Evolutionary conservation across 2,329 filamentous ascomycete species (phyloP), one percentile per base, ranked within the genome.

Genomic region (Apiospora aurea): DNA sequence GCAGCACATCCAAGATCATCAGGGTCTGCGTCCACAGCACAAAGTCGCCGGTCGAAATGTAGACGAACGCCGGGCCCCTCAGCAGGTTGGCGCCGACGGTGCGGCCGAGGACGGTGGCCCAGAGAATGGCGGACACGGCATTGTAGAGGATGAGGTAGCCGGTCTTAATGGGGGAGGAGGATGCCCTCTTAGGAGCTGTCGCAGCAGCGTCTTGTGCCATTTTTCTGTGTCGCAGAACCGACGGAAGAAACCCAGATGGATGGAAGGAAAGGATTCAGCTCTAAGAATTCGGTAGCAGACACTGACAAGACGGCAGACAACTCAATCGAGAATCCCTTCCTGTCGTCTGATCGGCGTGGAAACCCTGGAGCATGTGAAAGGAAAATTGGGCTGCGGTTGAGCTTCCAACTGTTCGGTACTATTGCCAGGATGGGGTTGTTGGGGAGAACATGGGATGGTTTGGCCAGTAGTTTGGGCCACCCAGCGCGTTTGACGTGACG

Each of bases 101-200:
- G 73, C 93, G 90, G 71, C 89, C 88, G 53, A 98, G 89, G 70
- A 98, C 91, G 24, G 90, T 89, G 53, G 88, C 83, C 96, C 96
- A 99, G 70, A 96, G 89, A 29, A 90, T 80, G 73, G 94, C 90
- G 70, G 92, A 97, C 75, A 92, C 79, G 77, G 90, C 87, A 84
- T 98, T 98, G 89, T 98, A 99, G 77, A 91, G 85, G 79, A 95
- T 87, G 70, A 98, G 90, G 85, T 98, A 97, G 79, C 84, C 85
- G 71, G 85, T 87, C 81, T 90, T 91, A 74, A 86, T 77, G 73
- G 84, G 83, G 84, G 34, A 38, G 34, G 70, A 44, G 43, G 84
- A 85, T 46, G 83, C 75, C 67, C 79, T 77, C 73, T 74, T 77
- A n/a, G 73, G 73, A 26, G 73, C 73, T 61, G 78, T 74, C 51